Percentiles rank a stretch among this genome's conserved stretches.
Conservation (phyloP, 2,329 filamentous ascomycete species). For the Hymenoscyphus fraxineus region DNA sequence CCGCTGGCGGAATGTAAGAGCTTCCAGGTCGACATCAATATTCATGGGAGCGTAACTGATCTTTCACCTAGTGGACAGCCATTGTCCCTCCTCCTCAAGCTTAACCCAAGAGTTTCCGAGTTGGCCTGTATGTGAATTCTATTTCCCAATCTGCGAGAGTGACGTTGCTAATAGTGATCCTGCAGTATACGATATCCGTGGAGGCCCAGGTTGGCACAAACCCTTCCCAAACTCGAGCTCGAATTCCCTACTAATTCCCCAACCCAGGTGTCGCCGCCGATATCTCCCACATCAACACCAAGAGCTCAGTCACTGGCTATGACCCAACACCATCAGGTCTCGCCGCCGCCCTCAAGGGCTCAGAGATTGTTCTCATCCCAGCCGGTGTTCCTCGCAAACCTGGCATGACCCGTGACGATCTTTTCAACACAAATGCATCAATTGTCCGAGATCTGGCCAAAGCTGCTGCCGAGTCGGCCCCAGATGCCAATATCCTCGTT, state of each 20-base stretch:
- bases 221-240: conserved; percentile 14
- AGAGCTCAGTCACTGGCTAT: conserved; percentile 89
- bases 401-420: conserved; percentile 99
- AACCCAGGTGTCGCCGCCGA: conserved; percentile 88
- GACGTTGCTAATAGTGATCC: neutral
- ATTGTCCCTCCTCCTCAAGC: conserved; percentile 95
- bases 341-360: conserved; percentile 72
- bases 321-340: conserved; percentile 74
- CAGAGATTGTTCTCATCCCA: conserved; percentile 95
- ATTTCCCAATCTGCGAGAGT: conserved; percentile 1
- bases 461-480: conserved; percentile 81
- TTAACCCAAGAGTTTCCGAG: conserved; percentile 76
- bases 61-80: conserved; percentile 65
- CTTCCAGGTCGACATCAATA: neutral
- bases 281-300: conserved; percentile 98
- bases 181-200: conserved; percentile 85
- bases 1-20: conserved; percentile 76
- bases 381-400: conserved; percentile 93
- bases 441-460: conserved; percentile 98
- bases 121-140: conserved; percentile 9
- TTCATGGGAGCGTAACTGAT: neutral
- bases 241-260: conserved; percentile 22
- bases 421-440: conserved; percentile 99
- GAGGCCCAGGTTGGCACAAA: conserved; percentile 72
- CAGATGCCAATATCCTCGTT: conserved; percentile 92